A percentile compares a stretch with the other conserved stretches of the same genome.
Evolutionary conservation across 2,329 filamentous ascomycete species (phyloP).

Genomic region (Domatiomyces catenatus): DNA sequence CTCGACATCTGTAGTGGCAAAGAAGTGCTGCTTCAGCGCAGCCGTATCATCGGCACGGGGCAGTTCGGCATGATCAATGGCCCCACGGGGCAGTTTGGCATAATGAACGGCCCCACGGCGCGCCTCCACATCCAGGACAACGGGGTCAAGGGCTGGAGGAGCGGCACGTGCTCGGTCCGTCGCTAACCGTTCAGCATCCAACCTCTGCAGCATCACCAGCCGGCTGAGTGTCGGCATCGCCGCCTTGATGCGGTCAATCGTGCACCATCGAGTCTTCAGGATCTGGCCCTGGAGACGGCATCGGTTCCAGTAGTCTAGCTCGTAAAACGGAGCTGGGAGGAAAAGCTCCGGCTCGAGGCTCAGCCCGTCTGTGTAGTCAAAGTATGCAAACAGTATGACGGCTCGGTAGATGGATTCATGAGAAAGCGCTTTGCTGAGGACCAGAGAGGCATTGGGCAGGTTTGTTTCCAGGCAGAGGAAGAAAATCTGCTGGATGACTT

Average conservation of each 20-base stretch:
- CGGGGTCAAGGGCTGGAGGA: background rate
- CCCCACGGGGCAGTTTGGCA: slow-evolving; percentile 1
- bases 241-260: slow-evolving; percentile 20
- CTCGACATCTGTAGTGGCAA: background rate
- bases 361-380: slow-evolving; percentile 20
- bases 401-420: slow-evolving; percentile 27
- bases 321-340: slow-evolving; percentile 23
- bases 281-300: slow-evolving; percentile 23
- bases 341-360: slow-evolving; percentile 24
- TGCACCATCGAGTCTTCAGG: slow-evolving; percentile 27
- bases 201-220: slow-evolving; percentile 22
- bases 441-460: slow-evolving; percentile 27
- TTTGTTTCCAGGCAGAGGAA: slow-evolving; percentile 32
- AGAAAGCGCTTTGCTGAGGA: slow-evolving; percentile 26
- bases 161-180: background rate
- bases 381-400: slow-evolving; percentile 28
- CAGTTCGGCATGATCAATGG: no score
- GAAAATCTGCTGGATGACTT: slow-evolving; percentile 40
- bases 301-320: slow-evolving; percentile 19
- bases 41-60: no score
- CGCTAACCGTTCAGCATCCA: slow-evolving; percentile 17
- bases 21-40: slow-evolving; percentile 6
- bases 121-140: background rate
- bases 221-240: slow-evolving; percentile 23
- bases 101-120: background rate